Evolutionary conservation across 306 rosid species (phyloP).

Genomic region (Rosa chinensis): DNA sequence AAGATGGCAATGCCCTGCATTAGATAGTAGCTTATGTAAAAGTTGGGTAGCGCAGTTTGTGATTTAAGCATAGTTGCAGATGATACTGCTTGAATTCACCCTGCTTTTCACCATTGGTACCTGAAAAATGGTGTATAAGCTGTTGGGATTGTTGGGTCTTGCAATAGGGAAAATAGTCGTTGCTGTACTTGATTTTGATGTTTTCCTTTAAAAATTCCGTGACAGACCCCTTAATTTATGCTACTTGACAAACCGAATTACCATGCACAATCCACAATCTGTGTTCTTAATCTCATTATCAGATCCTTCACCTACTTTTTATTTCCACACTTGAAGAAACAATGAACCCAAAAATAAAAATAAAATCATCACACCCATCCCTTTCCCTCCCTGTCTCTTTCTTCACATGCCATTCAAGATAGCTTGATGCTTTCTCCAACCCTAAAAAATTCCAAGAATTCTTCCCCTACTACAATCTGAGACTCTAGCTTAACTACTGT

Average conservation of each 20-base stretch:
- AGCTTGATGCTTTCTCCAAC: slow-evolving; percentile 21
- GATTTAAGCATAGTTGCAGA: neutral
- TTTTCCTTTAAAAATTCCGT: slow-evolving; percentile 7
- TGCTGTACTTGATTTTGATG: slow-evolving; percentile 1
- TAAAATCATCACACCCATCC: neutral
- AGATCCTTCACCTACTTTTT: neutral
- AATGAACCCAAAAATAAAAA: neutral
- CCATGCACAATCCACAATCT: neutral
- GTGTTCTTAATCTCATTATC: neutral
- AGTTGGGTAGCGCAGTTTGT: neutral
- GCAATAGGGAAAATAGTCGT: slow-evolving; percentile 1
- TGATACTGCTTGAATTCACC: slow-evolving; percentile 13
- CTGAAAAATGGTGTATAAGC: neutral
- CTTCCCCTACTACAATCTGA: slow-evolving; percentile 41
- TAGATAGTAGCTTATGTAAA: neutral
- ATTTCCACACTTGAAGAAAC: neutral
- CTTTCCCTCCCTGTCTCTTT: slow-evolving; percentile 1
- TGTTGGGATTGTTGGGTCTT: neutral
- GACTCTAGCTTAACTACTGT: neutral
- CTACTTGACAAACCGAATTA: slow-evolving; percentile 1
- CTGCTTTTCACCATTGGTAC: neutral
- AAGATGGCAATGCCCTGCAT: neutral
- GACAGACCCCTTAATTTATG: neutral
- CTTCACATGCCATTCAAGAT: neutral
- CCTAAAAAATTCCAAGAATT: slow-evolving; percentile 36